Conservation (phyloP, 768 basidiomycete species). For the Tulasnella sp. region DNA sequence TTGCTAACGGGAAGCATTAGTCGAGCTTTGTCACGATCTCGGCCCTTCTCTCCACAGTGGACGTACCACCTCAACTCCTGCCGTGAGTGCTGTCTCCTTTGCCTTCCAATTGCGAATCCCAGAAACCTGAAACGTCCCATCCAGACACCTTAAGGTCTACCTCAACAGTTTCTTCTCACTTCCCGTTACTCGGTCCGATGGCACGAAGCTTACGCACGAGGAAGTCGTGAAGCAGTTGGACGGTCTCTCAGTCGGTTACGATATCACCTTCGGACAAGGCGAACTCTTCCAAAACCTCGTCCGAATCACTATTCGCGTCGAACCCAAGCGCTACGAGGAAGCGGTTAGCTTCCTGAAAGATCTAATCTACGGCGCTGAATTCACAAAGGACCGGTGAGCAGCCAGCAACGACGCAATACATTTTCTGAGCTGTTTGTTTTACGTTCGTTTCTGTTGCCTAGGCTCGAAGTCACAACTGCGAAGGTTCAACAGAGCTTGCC, state of each 20-base stretch:
- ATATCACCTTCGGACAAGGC: constrained; percentile 52
- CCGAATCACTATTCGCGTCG: constrained; percentile 73
- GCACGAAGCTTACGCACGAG: constrained; percentile 67
- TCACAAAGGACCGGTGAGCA: constrained; percentile 65
- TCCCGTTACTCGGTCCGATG: constrained; percentile 58
- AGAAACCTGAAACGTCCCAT: not conserved
- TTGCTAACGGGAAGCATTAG: too few relatives aligned
- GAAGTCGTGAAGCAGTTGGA: constrained; percentile 86
- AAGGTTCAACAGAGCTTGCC: constrained; percentile 87
- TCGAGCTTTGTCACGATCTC: too few relatives aligned
- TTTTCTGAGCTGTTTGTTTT: not conserved
- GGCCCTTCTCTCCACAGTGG: too few relatives aligned
- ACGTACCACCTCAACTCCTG: too few relatives aligned
- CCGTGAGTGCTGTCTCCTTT: constrained; percentile 42
- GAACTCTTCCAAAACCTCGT: constrained; percentile 62
- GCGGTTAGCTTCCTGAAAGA: constrained; percentile 82
- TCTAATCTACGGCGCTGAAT: constrained; percentile 60
- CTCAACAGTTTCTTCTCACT: constrained; percentile 79
- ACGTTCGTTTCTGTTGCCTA: constrained; percentile 22
- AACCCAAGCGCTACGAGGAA: constrained; percentile 61
- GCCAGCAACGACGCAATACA: constrained; percentile 17
- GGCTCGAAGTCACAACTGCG: constrained; percentile 71
- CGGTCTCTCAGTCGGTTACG: constrained; percentile 82
- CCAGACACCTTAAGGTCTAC: constrained; percentile 67
- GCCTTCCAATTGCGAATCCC: not conserved